Percentiles rank a stretch among this genome's conserved stretches.
phyloP scores from a whole-genome alignment of 305 asterid genomes.

The Rubia occidens region DNA sequence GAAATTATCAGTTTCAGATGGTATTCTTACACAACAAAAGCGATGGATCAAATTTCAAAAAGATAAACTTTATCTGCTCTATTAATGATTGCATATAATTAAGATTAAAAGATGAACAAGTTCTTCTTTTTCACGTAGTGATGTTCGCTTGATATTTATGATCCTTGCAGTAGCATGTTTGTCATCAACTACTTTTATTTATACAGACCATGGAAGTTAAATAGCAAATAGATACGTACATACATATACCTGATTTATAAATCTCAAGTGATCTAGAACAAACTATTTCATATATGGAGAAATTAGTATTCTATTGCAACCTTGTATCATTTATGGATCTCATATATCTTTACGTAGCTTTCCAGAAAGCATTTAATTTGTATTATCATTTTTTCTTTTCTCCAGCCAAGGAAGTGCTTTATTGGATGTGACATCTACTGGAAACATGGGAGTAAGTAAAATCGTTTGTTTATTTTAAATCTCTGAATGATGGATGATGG shows the following conservation, averaged over 20 bases:
- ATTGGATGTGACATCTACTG: slow-evolving; percentile 66
- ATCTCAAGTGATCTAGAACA: not conserved
- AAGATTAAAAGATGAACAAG: not conserved
- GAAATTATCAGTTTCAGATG: not conserved
- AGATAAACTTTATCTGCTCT: not conserved
- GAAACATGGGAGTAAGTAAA: slow-evolving; percentile 78
- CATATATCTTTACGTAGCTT: not conserved
- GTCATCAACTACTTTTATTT: not conserved
- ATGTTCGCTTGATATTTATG: not conserved
- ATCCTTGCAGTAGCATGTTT: not conserved
- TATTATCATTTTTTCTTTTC: slow-evolving; percentile 13
- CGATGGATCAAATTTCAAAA: not conserved
- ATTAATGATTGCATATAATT: not conserved
- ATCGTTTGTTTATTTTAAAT: not conserved
- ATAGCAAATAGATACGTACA: not conserved
- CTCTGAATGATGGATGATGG: not conserved
- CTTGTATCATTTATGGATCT: not conserved
- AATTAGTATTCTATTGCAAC: not conserved
- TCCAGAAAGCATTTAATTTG: slow-evolving; percentile 11
- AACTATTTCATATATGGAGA: not conserved
- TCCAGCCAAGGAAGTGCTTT: slow-evolving; percentile 88
- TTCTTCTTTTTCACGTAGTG: not conserved
- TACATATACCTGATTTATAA: not conserved
- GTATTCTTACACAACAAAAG: not conserved
- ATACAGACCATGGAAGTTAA: not conserved